Percentiles rank a stretch among this genome's conserved stretches.
phyloP scores from a whole-genome alignment of 2,329 filamentous ascomycete species.

The Fusarium coffeatum region DNA sequence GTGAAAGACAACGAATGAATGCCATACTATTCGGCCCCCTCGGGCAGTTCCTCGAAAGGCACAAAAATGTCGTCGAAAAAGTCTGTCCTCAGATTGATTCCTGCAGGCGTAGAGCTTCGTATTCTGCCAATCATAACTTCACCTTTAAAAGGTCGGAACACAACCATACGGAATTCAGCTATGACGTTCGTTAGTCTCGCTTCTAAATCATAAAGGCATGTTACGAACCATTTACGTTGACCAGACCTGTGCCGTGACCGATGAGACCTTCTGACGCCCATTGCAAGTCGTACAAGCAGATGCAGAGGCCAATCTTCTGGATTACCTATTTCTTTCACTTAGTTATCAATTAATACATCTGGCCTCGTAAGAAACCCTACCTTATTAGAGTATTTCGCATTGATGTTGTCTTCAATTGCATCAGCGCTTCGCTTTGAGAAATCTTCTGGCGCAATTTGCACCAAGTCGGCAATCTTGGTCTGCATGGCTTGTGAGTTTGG shows the following conservation, averaged over 20 bases:
- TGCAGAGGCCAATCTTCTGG: conserved; percentile 92
- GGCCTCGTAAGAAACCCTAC: conserved; percentile 53
- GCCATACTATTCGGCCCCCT: conserved; percentile 77
- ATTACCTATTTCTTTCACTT: conserved; percentile 69
- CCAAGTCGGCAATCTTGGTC: conserved; percentile 94
- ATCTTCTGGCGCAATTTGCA: conserved; percentile 90
- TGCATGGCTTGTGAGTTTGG: conserved; percentile 52
- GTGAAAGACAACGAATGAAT: background rate
- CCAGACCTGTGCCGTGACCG: conserved; percentile 88
- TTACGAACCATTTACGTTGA: conserved; percentile 89
- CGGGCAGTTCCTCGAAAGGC: conserved; percentile 77
- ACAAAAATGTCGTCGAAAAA: conserved; percentile 96
- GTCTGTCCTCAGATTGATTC: conserved; percentile 83
- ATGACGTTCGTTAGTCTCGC: conserved; percentile 13
- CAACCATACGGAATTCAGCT: conserved; percentile 91
- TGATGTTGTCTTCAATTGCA: conserved; percentile 96
- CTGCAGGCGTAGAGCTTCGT: conserved; percentile 75
- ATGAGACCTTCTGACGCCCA: conserved; percentile 93
- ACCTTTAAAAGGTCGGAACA: conserved; percentile 95
- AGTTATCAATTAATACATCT: background rate
- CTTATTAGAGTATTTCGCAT: conserved; percentile 96
- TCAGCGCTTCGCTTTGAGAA: conserved; percentile 85
- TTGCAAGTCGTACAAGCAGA: conserved; percentile 91
- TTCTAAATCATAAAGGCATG: background rate
- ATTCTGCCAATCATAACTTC: conserved; percentile 91